Evolutionary conservation across 257 asterid species (phyloP).

Genomic region (Cynanchum wilfordii): DNA sequence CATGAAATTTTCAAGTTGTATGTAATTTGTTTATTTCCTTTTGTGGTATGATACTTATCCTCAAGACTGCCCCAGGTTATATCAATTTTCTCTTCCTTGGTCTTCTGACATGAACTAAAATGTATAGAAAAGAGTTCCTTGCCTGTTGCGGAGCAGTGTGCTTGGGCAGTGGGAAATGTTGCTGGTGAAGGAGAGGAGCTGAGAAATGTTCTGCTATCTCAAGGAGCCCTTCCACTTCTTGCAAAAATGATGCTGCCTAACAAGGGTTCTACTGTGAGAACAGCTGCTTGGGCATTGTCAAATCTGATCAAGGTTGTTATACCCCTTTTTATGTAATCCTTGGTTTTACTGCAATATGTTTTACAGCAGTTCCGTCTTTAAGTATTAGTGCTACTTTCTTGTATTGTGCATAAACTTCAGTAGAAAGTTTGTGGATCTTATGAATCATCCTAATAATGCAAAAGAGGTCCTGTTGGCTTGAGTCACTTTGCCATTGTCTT

Average conservation of each 20-base stretch:
- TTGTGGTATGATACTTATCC: constrained; percentile 1
- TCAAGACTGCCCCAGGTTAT: constrained; percentile 11
- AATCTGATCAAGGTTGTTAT: constrained; percentile 81
- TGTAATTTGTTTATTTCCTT: background rate
- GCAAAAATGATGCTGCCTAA: constrained; percentile 87
- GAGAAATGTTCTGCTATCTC: constrained; percentile 66
- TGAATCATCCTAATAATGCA: background rate
- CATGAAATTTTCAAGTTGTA: background rate
- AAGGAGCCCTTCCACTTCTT: constrained; percentile 88
- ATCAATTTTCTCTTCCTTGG: constrained; percentile 9
- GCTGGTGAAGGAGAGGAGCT: constrained; percentile 96
- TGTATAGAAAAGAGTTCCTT: constrained; percentile 70
- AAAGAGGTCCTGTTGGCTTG: background rate
- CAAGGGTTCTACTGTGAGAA: constrained; percentile 95
- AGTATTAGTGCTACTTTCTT: background rate
- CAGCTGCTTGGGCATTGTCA: constrained; percentile 99
- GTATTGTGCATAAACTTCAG: too few species aligned
- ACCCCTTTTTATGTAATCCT: background rate
- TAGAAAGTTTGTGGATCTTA: background rate
- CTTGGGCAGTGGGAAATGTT: constrained; percentile 99
- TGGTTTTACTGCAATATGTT: background rate
- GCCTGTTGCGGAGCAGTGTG: constrained; percentile 96
- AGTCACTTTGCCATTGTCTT: background rate
- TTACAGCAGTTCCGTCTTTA: background rate
- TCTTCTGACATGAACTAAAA: constrained; percentile 4